These are phyloP conservation scores for Gyrodon tennesseensis DNA, from an alignment of 1,284 basidiomycete genomes.

Conservation along the genomic window DNA sequence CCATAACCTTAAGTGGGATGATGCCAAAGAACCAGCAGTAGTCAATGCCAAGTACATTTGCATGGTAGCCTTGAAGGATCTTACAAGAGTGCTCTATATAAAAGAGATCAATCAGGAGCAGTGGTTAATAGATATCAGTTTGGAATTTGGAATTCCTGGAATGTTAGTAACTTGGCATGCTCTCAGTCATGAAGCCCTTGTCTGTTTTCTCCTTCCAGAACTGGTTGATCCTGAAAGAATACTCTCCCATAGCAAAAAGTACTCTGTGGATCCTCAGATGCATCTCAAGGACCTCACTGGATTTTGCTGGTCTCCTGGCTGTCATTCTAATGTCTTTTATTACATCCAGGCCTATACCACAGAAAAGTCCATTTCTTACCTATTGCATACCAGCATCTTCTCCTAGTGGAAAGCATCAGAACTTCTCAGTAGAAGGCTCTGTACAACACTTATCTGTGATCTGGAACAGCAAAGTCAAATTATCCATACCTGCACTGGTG, in stretches of 20 bases:
- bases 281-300: slow-evolving; percentile 20
- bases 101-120: neutral
- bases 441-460: neutral
- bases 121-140: slow-evolving; percentile 7
- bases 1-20: slow-evolving; percentile 6
- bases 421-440: neutral
- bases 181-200: neutral
- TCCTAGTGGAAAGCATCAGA: neutral
- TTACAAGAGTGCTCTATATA: slow-evolving; percentile 3
- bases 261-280: slow-evolving; percentile 13
- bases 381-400: slow-evolving; percentile 22
- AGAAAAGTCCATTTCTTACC: slow-evolving; percentile 24
- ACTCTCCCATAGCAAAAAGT: neutral
- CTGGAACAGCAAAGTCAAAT: slow-evolving; percentile 11
- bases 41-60: neutral
- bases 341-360: slow-evolving; percentile 31
- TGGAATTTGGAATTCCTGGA: neutral
- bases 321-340: neutral
- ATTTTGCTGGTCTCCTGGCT: slow-evolving; percentile 7
- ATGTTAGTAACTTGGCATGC: slow-evolving; percentile 3
- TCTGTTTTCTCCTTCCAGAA: neutral
- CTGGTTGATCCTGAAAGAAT: neutral
- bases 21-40: neutral
- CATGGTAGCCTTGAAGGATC: neutral
- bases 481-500: slow-evolving; percentile 2